A percentile compares a stretch with the other conserved stretches of the same genome.
phyloP scores from a whole-genome alignment of 352 stramenopile species.

The Achlya hypogyna region DNA sequence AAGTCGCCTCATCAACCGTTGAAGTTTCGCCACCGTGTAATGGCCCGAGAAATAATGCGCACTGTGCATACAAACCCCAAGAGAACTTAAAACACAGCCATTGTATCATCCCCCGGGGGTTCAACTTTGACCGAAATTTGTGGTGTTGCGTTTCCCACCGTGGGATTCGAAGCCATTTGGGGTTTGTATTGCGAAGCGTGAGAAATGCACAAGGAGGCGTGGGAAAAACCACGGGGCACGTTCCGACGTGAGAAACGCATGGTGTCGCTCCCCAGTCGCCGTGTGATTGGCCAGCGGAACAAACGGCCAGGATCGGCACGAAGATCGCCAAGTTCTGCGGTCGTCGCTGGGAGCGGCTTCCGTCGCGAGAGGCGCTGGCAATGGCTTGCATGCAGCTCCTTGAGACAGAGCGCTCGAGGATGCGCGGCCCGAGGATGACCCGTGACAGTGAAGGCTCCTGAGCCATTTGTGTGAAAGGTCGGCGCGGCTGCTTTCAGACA shows the following conservation, averaged over 20 bases:
- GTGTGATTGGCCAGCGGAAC: not conserved
- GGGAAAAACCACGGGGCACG: too few species aligned
- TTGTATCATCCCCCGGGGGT: not conserved
- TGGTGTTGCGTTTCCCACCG: not conserved
- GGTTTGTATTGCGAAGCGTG: not conserved
- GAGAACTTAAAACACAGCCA: not conserved
- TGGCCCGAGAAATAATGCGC: not conserved
- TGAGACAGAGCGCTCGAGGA: too few species aligned
- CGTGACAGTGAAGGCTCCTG: too few species aligned
- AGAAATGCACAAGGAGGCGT: not conserved
- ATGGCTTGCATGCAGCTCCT: too few species aligned
- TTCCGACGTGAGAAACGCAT: not conserved
- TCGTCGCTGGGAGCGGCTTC: too few species aligned
- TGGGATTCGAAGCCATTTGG: not conserved
- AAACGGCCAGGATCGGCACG: too few species aligned
- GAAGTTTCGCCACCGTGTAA: not conserved
- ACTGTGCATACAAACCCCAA: not conserved
- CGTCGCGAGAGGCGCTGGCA: too few species aligned
- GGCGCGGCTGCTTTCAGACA: too few species aligned
- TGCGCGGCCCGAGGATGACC: too few species aligned
- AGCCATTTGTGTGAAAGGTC: too few species aligned
- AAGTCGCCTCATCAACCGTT: not conserved
- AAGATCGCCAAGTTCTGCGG: not conserved
- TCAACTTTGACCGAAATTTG: too few species aligned
- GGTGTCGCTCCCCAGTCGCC: not conserved